phyloP scores from a whole-genome alignment of 2,329 filamentous ascomycete species.

The Epichloe baconii region DNA sequence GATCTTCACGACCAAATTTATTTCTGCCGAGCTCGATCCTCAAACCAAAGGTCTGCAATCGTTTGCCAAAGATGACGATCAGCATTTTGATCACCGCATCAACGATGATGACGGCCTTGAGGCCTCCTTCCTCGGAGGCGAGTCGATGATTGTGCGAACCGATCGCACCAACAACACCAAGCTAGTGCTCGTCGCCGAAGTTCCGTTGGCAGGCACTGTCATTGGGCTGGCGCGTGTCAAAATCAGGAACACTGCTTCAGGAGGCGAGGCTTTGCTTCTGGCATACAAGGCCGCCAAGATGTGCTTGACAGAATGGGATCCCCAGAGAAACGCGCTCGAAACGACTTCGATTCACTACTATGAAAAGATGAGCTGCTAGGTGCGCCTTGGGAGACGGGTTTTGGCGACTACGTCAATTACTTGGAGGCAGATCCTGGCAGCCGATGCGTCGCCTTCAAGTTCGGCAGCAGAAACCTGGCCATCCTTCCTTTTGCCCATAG shows the following conservation, averaged over 20 bases:
- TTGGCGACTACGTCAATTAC: constrained; percentile 66
- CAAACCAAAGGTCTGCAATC: constrained; percentile 23
- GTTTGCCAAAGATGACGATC: constrained; percentile 24
- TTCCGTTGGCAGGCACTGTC: constrained; percentile 69
- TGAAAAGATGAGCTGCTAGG: constrained; percentile 79
- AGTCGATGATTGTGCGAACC: constrained; percentile 46
- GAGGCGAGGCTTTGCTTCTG: constrained; percentile 71
- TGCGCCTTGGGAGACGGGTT: constrained; percentile 66
- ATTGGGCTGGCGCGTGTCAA: constrained; percentile 72
- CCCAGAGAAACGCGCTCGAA: constrained; percentile 61
- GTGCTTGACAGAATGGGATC: constrained; percentile 88
- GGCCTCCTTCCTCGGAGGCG: constrained; percentile 51
- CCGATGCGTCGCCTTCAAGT: constrained; percentile 88
- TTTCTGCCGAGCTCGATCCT: constrained; percentile 49
- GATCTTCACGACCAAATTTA: constrained; percentile 63
- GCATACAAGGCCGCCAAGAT: constrained; percentile 86
- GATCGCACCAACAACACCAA: constrained; percentile 58
- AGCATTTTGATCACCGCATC: constrained; percentile 37
- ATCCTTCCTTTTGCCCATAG: constrained; percentile 84
- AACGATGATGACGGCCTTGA: constrained; percentile 52
- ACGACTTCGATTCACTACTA: constrained; percentile 97
- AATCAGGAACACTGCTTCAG: constrained; percentile 57
- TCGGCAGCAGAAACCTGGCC: constrained; percentile 76
- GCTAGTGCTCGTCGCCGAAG: constrained; percentile 75
- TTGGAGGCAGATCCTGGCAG: constrained; percentile 82